These are phyloP conservation scores for Pseudocercospora cruenta DNA, from an alignment of 2,329 filamentous ascomycete genomes.

Conservation along the genomic window DNA sequence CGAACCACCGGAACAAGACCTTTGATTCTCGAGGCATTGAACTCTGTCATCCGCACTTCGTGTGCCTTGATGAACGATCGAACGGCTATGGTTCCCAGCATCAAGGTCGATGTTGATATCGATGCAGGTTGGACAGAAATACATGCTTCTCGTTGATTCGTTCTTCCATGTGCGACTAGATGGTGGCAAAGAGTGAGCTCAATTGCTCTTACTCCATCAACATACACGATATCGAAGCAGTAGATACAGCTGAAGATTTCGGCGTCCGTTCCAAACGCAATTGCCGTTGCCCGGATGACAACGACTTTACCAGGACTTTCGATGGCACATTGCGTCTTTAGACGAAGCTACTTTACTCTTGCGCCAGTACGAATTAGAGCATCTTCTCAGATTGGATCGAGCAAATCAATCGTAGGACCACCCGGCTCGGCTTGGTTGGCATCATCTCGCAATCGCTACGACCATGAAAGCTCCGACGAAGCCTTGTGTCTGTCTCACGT, in stretches of 20 bases:
- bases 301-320: background rate
- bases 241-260: background rate
- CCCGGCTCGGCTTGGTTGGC: too few relatives aligned
- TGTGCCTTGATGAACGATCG: background rate
- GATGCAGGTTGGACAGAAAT: too few relatives aligned
- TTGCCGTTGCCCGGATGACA: background rate
- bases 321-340: background rate
- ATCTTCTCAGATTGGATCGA: background rate
- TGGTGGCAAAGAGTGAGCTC: too few relatives aligned
- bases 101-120: background rate
- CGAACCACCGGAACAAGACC: background rate
- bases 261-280: background rate
- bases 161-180: too few relatives aligned
- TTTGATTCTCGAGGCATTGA: background rate
- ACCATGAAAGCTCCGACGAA: too few relatives aligned
- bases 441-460: too few relatives aligned
- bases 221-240: background rate
- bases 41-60: background rate
- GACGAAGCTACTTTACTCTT: background rate
- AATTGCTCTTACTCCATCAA: background rate
- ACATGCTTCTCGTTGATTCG: too few relatives aligned
- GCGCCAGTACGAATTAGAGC: background rate
- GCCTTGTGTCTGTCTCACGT: too few relatives aligned
- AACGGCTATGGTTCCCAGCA: background rate
- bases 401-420: background rate